phyloP scores from a whole-genome alignment of 2,329 filamentous ascomycete genomes.

The Aspergillus nomiae region DNA sequence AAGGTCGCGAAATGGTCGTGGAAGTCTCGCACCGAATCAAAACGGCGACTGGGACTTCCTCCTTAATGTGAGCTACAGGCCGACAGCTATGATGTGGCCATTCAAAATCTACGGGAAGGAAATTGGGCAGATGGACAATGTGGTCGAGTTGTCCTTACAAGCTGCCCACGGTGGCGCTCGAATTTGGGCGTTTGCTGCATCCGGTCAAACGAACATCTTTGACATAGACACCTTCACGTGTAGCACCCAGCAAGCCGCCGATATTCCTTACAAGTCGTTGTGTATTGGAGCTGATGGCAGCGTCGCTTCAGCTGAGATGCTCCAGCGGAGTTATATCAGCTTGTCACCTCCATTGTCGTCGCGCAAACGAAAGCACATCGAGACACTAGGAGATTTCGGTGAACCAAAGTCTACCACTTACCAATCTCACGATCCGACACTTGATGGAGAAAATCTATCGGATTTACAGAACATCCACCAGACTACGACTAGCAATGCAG shows the following conservation, averaged over 20 bases:
- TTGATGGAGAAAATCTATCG: slow-evolving; percentile 11
- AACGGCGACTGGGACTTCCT: slow-evolving; percentile 45
- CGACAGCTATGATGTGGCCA: slow-evolving; percentile 49
- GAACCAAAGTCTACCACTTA: slow-evolving; percentile 22
- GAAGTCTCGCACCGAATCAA: slow-evolving; percentile 36
- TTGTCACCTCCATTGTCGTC: slow-evolving; percentile 13
- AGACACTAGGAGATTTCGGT: slow-evolving; percentile 24
- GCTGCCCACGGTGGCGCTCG: slow-evolving; percentile 44
- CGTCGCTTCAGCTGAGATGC: slow-evolving; percentile 21
- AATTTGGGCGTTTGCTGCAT: slow-evolving; percentile 55
- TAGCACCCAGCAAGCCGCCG: slow-evolving; percentile 8
- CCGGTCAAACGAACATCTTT: slow-evolving; percentile 50
- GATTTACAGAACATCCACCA: not conserved
- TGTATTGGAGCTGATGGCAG: slow-evolving; percentile 30
- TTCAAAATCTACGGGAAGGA: slow-evolving; percentile 53
- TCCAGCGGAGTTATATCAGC: slow-evolving; percentile 17
- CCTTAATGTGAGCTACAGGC: slow-evolving; percentile 38
- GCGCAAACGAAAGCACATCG: slow-evolving; percentile 31
- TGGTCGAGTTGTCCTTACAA: slow-evolving; percentile 56
- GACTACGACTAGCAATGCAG: slow-evolving; percentile 1
- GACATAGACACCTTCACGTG: slow-evolving; percentile 43
- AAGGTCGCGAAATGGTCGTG: slow-evolving; percentile 27
- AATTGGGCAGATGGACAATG: slow-evolving; percentile 47
- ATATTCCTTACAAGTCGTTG: slow-evolving; percentile 27
- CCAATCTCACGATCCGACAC: slow-evolving; percentile 9